Conservation (phyloP, 1,139 yeast genomes). For the Meyerozyma guilliermondii region DNA sequence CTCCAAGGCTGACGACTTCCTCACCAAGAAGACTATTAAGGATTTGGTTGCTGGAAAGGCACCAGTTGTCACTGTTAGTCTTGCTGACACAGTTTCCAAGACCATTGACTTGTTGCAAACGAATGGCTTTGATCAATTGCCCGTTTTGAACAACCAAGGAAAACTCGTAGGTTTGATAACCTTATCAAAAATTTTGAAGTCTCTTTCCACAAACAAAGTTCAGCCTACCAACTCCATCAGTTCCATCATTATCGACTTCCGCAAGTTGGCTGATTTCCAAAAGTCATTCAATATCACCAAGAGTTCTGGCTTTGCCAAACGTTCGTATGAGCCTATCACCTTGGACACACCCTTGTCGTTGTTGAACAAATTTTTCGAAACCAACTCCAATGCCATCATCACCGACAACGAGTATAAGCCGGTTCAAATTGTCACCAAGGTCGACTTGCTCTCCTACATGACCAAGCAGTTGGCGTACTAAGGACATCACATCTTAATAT, state of each 20-base stretch:
- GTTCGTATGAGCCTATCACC: slow-evolving; percentile 63
- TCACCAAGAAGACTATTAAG: slow-evolving; percentile 46
- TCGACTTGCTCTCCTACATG: slow-evolving; percentile 70
- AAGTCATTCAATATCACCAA: slow-evolving; percentile 62
- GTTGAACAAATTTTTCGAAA: slow-evolving; percentile 78
- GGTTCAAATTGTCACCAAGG: slow-evolving; percentile 82
- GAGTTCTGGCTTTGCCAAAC: slow-evolving; percentile 57
- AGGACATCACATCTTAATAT: slow-evolving; percentile 1
- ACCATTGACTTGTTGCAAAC: slow-evolving; percentile 70
- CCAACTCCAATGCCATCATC: slow-evolving; percentile 80
- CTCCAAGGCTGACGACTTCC: slow-evolving; percentile 48
- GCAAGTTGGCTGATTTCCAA: slow-evolving; percentile 65
- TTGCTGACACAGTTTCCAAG: slow-evolving; percentile 55
- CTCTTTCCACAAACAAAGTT: slow-evolving; percentile 59
- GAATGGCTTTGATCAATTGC: slow-evolving; percentile 83
- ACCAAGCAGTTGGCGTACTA: slow-evolving; percentile 28
- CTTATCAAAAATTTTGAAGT: slow-evolving; percentile 66
- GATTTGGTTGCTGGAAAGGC: slow-evolving; percentile 64
- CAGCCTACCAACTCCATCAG: slow-evolving; percentile 58
- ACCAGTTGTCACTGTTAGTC: slow-evolving; percentile 74
- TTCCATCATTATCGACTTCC: slow-evolving; percentile 67
- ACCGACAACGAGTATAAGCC: slow-evolving; percentile 71
- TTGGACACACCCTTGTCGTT: slow-evolving; percentile 63
- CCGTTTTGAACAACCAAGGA: slow-evolving; percentile 59
- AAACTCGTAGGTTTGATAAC: slow-evolving; percentile 76